phyloP scores from a whole-genome alignment of 176 grass and related monocot genomes.

The Zea mays region DNA sequence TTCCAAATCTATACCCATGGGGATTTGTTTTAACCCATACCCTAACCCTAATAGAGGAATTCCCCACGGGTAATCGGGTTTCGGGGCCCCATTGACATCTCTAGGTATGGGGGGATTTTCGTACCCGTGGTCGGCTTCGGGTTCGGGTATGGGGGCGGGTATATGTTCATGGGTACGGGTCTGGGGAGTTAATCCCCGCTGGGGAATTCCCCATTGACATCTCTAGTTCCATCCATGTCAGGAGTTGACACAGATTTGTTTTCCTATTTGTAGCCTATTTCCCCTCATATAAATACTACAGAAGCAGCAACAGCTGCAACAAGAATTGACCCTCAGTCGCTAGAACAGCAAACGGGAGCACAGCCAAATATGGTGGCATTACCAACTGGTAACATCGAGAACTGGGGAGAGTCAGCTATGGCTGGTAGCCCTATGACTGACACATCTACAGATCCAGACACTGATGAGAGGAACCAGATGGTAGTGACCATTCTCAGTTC shows the following conservation, averaged over 20 bases:
- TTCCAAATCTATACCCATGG: too few species aligned
- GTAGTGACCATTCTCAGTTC: constrained; percentile 43
- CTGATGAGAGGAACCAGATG: constrained; percentile 71
- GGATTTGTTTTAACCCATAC: too few species aligned
- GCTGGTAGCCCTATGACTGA: constrained; percentile 77
- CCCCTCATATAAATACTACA: constrained; percentile 36
- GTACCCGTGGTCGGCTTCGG: too few species aligned
- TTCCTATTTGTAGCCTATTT: constrained; percentile 48
- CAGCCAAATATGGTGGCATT: constrained; percentile 54
- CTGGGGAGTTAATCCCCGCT: too few species aligned
- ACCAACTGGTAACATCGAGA: constrained; percentile 56
- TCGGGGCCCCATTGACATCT: too few species aligned
- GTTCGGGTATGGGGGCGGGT: too few species aligned
- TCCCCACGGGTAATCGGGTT: too few species aligned
- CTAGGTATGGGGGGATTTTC: too few species aligned
- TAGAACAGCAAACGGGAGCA: constrained; percentile 41
- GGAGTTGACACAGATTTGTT: constrained; percentile 17
- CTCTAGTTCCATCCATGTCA: background rate
- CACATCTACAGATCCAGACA: constrained; percentile 72
- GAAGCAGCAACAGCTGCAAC: constrained; percentile 18
- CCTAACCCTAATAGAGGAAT: too few species aligned
- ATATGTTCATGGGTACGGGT: too few species aligned
- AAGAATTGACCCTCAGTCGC: constrained; percentile 42
- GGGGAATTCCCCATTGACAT: too few species aligned
- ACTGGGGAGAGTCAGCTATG: constrained; percentile 78